These are phyloP conservation scores for Baorangia bicolor DNA, from an alignment of 768 basidiomycete genomes.

Conservation along the genomic window DNA sequence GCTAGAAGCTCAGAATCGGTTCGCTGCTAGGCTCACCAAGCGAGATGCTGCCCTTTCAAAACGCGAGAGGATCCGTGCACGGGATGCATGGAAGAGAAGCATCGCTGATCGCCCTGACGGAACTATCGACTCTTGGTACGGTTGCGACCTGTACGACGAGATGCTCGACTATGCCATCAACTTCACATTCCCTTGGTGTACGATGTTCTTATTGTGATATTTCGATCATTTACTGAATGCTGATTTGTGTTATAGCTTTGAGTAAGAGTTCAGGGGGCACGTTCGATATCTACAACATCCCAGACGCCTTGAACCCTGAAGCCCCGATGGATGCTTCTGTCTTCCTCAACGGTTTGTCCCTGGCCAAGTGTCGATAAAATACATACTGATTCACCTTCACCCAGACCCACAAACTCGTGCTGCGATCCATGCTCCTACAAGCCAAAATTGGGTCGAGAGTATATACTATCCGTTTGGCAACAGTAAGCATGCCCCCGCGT, in stretches of 20 bases:
- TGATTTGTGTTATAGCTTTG: conserved; percentile 9
- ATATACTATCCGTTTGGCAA: conserved; percentile 38
- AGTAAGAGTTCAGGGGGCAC: conserved; percentile 28
- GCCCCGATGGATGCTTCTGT: conserved; percentile 47
- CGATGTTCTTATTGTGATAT: conserved; percentile 7
- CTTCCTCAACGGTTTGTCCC: conserved; percentile 61
- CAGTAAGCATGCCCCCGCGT: conserved; percentile 16
- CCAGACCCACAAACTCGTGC: conserved; percentile 53
- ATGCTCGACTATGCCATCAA: conserved; percentile 72
- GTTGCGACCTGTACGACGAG: conserved; percentile 63
- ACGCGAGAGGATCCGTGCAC: conserved; percentile 26
- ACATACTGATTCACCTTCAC: not conserved
- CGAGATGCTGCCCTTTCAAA: conserved; percentile 22
- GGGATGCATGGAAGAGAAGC: conserved; percentile 43
- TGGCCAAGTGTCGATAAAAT: not conserved
- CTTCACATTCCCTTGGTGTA: conserved; percentile 64
- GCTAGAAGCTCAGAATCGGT: conserved; percentile 24
- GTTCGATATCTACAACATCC: conserved; percentile 52
- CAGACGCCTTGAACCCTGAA: conserved; percentile 55
- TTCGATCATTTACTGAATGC: conserved; percentile 6
- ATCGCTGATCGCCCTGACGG: conserved; percentile 49
- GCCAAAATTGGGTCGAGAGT: conserved; percentile 41
- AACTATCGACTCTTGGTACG: conserved; percentile 62
- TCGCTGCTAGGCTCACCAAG: conserved; percentile 20
- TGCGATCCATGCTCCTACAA: conserved; percentile 69